Percentiles rank a stretch among this genome's conserved stretches.
Evolutionary conservation across 768 basidiomycete genomes (phyloP).

Genomic region (Auricularia sp.): DNA sequence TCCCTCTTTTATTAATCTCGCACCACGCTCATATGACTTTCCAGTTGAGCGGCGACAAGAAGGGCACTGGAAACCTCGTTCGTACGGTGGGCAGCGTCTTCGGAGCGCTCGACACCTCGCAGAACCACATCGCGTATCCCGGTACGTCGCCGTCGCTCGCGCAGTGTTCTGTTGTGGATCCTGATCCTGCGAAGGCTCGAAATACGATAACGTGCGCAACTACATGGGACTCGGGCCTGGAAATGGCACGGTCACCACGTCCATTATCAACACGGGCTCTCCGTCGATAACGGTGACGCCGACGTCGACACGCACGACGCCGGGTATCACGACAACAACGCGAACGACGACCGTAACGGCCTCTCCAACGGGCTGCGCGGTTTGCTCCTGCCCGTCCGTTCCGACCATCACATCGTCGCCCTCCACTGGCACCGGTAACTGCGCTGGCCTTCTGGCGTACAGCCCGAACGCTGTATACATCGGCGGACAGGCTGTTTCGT

Average conservation of each 20-base stretch:
- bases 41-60: constrained; percentile 47
- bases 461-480: constrained; percentile 31
- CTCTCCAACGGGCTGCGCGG: background rate
- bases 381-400: constrained; percentile 9
- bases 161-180: background rate
- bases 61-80: constrained; percentile 49
- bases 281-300: constrained; percentile 14
- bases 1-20: background rate
- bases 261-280: background rate
- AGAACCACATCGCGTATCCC: background rate
- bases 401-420: constrained; percentile 5
- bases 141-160: background rate
- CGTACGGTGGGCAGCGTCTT: constrained; percentile 37
- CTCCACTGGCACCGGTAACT: background rate
- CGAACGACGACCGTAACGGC: background rate
- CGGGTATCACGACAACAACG: too few relatives aligned
- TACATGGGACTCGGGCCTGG: constrained; percentile 38
- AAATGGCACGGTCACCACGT: constrained; percentile 6
- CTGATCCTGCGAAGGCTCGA: background rate
- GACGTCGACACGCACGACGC: constrained; percentile 10
- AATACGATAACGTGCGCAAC: constrained; percentile 45
- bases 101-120: constrained; percentile 47
- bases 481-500: constrained; percentile 37
- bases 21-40: background rate
- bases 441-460: background rate